A percentile compares a stretch with the other conserved stretches of the same genome.
Conservation (phyloP, 2,329 filamentous ascomycete genomes). For the Alternaria infectoria region DNA sequence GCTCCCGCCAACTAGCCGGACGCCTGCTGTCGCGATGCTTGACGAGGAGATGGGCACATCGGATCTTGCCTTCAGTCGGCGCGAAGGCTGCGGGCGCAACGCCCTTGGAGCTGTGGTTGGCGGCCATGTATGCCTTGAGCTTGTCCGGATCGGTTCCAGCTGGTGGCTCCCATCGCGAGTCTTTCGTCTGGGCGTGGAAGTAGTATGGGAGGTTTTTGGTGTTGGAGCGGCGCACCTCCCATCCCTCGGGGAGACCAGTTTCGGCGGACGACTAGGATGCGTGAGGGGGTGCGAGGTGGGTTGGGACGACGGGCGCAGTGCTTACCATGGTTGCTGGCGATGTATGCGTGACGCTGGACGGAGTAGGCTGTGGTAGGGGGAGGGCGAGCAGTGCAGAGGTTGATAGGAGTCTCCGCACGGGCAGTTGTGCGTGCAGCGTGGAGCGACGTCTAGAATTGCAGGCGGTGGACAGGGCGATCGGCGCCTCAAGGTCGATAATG, state of each 20-base stretch:
- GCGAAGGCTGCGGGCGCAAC: slow-evolving; percentile 48
- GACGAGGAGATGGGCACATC: slow-evolving; percentile 88
- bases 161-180: slow-evolving; percentile 95
- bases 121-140: slow-evolving; percentile 92
- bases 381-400: not conserved
- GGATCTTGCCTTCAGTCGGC: slow-evolving; percentile 75
- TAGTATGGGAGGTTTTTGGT: slow-evolving; percentile 99
- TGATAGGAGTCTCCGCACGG: slow-evolving; percentile 6
- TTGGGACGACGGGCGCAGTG: slow-evolving; percentile 3
- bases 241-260: slow-evolving; percentile 77
- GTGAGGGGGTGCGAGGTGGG: slow-evolving; percentile 26
- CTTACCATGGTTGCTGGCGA: slow-evolving; percentile 36
- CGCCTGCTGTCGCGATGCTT: slow-evolving; percentile 90
- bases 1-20: slow-evolving; percentile 91
- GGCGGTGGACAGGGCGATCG: slow-evolving; percentile 27
- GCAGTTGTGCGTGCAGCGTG: slow-evolving; percentile 4
- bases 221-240: slow-evolving; percentile 98
- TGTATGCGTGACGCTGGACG: not conserved
- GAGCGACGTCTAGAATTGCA: slow-evolving; percentile 11
- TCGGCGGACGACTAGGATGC: slow-evolving; percentile 35
- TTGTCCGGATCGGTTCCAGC: slow-evolving; percentile 86
- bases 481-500: slow-evolving; percentile 22
- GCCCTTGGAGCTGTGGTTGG: slow-evolving; percentile 72
- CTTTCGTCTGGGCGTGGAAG: slow-evolving; percentile 86
- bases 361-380: not conserved